phyloP scores from a whole-genome alignment of 1,139 yeast genomes.

The Blastobotrys ciferrii region DNA sequence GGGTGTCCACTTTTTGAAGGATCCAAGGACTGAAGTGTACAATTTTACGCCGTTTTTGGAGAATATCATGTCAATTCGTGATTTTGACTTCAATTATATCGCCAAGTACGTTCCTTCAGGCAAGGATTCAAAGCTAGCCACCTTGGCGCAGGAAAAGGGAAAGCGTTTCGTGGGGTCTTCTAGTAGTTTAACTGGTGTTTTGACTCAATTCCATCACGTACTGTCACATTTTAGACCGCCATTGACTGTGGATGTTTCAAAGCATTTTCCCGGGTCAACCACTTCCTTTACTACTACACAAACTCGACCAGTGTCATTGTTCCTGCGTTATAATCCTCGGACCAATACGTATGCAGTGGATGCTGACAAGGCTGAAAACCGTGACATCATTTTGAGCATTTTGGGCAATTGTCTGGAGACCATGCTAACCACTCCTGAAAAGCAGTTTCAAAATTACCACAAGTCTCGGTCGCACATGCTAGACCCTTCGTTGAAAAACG shows the following conservation, averaged over 20 bases:
- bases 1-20: slow-evolving; percentile 77
- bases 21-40: slow-evolving; percentile 69
- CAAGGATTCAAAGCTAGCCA: slow-evolving; percentile 53
- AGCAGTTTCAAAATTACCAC: slow-evolving; percentile 44
- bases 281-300: slow-evolving; percentile 39
- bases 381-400: slow-evolving; percentile 68
- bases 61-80: slow-evolving; percentile 60
- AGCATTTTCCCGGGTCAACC: slow-evolving; percentile 39
- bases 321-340: slow-evolving; percentile 39
- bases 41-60: slow-evolving; percentile 66
- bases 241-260: slow-evolving; percentile 46
- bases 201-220: slow-evolving; percentile 69
- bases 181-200: slow-evolving; percentile 76
- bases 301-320: slow-evolving; percentile 44
- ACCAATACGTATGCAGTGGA: slow-evolving; percentile 60
- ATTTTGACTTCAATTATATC: slow-evolving; percentile 62
- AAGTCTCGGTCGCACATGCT: slow-evolving; percentile 19
- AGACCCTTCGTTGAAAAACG: slow-evolving; percentile 15
- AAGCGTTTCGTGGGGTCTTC: slow-evolving; percentile 73
- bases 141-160: slow-evolving; percentile 45
- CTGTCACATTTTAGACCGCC: slow-evolving; percentile 61
- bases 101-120: slow-evolving; percentile 65
- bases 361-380: slow-evolving; percentile 65
- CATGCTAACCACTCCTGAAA: slow-evolving; percentile 58
- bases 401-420: slow-evolving; percentile 80